Percentiles rank a stretch among this genome's conserved stretches.
Conservation (phyloP, 2,329 filamentous ascomycete species). For the Phoma sp. region DNA sequence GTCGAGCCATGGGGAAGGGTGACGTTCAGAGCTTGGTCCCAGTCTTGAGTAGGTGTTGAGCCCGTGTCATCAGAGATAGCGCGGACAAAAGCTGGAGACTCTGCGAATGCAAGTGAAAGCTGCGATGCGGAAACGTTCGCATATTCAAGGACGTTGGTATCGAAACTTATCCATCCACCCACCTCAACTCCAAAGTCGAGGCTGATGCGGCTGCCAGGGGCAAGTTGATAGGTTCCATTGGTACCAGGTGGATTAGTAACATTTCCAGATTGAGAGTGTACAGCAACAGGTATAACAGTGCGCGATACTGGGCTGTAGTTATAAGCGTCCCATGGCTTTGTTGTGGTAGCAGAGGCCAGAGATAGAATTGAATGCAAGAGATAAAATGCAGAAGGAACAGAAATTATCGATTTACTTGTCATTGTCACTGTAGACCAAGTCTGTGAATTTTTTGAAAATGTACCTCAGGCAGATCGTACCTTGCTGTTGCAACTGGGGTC, state of each 20-base stretch:
- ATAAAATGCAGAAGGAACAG: not conserved
- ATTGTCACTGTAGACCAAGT: not conserved
- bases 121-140: slow-evolving; percentile 13
- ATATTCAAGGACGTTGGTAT: not conserved
- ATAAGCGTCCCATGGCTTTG: slow-evolving; percentile 19
- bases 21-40: slow-evolving; percentile 22
- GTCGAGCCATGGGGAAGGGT: slow-evolving; percentile 3
- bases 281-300: slow-evolving; percentile 11
- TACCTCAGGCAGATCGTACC: not conserved
- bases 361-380: not conserved
- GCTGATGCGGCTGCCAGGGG: slow-evolving; percentile 12
- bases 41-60: slow-evolving; percentile 17
- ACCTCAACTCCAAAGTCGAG: slow-evolving; percentile 25
- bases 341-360: not conserved
- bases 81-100: slow-evolving; percentile 23
- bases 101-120: slow-evolving; percentile 22
- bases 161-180: slow-evolving; percentile 22
- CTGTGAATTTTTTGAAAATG: not conserved
- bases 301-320: slow-evolving; percentile 21
- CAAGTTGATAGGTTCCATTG: slow-evolving; percentile 9
- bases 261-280: slow-evolving; percentile 16
- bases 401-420: not conserved
- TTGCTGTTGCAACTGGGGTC: not conserved
- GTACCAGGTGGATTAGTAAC: slow-evolving; percentile 17
- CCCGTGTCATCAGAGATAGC: slow-evolving; percentile 26